Evolutionary conservation across 1,284 basidiomycete genomes (phyloP).

Genomic region (Ustilago trichophora): DNA sequence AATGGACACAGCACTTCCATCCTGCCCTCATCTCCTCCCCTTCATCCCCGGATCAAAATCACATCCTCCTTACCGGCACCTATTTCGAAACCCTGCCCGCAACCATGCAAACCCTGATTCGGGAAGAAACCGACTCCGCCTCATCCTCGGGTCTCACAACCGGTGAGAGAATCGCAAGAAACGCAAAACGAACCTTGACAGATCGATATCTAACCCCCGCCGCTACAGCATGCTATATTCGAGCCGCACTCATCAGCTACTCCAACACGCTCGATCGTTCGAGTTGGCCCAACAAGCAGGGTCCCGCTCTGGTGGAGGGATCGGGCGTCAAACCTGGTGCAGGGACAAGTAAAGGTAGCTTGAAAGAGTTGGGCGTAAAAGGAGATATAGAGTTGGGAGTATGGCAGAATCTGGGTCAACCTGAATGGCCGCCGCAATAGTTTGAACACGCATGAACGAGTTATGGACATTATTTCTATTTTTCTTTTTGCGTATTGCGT

Average conservation of each 20-base stretch:
- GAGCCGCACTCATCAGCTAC: conserved; percentile 43
- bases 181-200: conserved; percentile 37
- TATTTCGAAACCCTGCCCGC: conserved; percentile 24
- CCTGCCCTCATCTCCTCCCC: conserved; percentile 31
- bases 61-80: conserved; percentile 4
- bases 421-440: conserved; percentile 46
- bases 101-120: conserved; percentile 11
- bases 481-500: too few species aligned
- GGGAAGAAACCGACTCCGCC: conserved; percentile 1
- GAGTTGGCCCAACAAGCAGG: conserved; percentile 18
- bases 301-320: conserved; percentile 11
- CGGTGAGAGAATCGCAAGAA: conserved; percentile 13
- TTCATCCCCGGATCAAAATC: conserved; percentile 18
- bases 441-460: too few species aligned
- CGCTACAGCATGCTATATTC: conserved; percentile 41
- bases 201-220: conserved; percentile 49
- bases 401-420: conserved; percentile 45
- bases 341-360: conserved; percentile 33
- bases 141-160: neutral
- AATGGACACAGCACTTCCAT: conserved; percentile 58
- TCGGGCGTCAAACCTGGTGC: conserved; percentile 38
- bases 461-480: too few species aligned
- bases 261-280: conserved; percentile 4
- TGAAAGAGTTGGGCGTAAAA: conserved; percentile 35
- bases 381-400: conserved; percentile 53